phyloP scores from a whole-genome alignment of 2,329 filamentous ascomycete genomes.

The Microdochium paspali region DNA sequence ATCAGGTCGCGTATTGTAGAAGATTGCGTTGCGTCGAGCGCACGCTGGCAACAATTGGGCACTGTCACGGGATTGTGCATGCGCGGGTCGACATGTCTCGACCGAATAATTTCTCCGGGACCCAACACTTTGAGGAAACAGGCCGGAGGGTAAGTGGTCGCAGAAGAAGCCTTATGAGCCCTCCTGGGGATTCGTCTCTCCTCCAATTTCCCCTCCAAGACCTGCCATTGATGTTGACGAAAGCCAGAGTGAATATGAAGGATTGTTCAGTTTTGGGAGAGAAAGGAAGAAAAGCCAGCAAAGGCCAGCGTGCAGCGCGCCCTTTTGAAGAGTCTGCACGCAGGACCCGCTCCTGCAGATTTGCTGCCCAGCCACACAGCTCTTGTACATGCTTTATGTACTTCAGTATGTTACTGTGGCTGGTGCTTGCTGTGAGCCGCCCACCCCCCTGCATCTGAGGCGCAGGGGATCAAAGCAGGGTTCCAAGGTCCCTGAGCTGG shows the following conservation, averaged over 20 bases:
- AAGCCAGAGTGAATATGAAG: conserved; percentile 62
- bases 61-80: too few species aligned
- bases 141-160: conserved; percentile 51
- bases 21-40: too few species aligned
- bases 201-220: conserved; percentile 61
- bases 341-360: background rate
- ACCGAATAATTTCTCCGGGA: conserved; percentile 24
- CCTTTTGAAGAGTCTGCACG: background rate
- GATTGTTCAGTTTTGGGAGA: conserved; percentile 27
- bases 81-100: conserved; percentile 18
- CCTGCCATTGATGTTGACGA: conserved; percentile 43
- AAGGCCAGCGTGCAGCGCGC: conserved; percentile 2
- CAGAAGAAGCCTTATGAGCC: conserved; percentile 17
- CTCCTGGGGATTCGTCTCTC: conserved; percentile 37
- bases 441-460: background rate
- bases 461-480: too few species aligned
- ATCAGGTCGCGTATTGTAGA: too few species aligned
- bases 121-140: conserved; percentile 20
- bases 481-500: too few species aligned
- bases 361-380: background rate
- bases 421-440: background rate
- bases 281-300: conserved; percentile 13
- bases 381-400: too few species aligned
- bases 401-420: too few species aligned
- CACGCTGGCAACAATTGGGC: too few species aligned